Evolutionary conservation across 306 rosid genomes (phyloP), one percentile per base, ranked within the genome.

Genomic region (Notholithocarpus densiflorus): DNA sequence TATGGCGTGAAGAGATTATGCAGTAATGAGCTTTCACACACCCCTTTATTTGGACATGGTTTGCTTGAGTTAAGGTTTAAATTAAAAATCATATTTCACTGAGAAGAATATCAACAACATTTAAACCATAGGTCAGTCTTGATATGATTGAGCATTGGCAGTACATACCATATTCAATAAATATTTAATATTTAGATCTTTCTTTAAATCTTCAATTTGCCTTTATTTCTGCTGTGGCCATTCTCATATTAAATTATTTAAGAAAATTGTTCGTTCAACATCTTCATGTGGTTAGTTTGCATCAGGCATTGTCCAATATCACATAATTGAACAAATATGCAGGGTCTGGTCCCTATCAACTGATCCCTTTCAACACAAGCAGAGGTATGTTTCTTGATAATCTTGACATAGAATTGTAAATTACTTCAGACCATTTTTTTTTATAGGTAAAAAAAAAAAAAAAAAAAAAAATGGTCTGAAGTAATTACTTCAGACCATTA

Each of bases 241-340:
- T 40, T 40, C 45, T 40, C 45, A 40, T 40, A 40, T 40, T 40
- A 40, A 2, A 40, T 2, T 40, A 40, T 8, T 40, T 40, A 40
- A 69, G 52, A 53, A 37, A 31, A 56, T 3, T 19, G 31, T 59
- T 80, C 27, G 52, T 68, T 73, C 56, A 23, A 45, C n/a, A 24
- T 77, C 71, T 70, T 74, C 83, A 78, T 70, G 65, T 4, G 20
- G 31, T 54, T 48, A 34, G 54, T 29, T 81, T 54, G 13, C 34
- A 19, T 12, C 54, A 77, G 52, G 26, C 31, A 13, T 26, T 11
- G 32, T 4, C 69, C 69, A 55, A 27, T 34, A 24, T 55, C 75
- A 61, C 56, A 77, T 48, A 5, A 17, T 31, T 23, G 26, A 77
- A 24, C 24, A 68, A 11, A 4, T 54, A 1, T 31, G 4, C 4